Evolutionary conservation across 164 flowering plant genomes (phyloP), one percentile per base, ranked within the genome.

Genomic region (Sedum album): DNA sequence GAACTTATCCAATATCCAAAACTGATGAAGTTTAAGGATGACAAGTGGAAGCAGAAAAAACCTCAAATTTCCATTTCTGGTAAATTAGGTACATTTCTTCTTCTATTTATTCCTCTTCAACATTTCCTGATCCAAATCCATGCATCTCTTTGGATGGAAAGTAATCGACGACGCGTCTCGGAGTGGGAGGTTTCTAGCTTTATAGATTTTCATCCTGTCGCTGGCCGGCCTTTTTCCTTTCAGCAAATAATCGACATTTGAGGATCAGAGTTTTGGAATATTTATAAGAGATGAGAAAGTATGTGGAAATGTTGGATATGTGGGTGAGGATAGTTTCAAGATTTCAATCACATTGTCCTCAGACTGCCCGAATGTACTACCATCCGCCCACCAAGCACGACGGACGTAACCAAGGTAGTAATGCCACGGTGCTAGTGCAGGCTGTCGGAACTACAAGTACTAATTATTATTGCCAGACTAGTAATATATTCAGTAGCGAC

Each of bases 261-360:
- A 41, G 6, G 1, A 41, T 41, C 10, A 41, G 6, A 5, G 10
- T 41, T 41, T 41, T 41, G 1, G 6, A 11, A 6, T 5, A 41
- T 41, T 11, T 6, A 41, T 41, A 5, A 14, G 1, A 7, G 31
- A 76, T 80, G 82, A 69, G 76, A 17, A 82, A 79, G 68, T 76
- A 77, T 60, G 71, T 66, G 38, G 86, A 79, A 83, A 69, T 82
- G 28, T 62, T 82, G 71, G 85, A 82, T 60, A 30, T 66, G 0
- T 83, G 85, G 5, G 76, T 79, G 60, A 79, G 84, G 48, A 74
- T 77, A 4, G 81, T 66, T 3, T 72, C 83, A 3, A 75, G 83
- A 65, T 80, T 79, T n/a, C 79, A 82, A 46, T 80, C 83, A 13
- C 83, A 79, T 60, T 82, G 86, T 39, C 86, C 86, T 1, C 84